Base-by-base conservation (phyloP, 176 grass and related monocot genomes). In the Guadua angustifolia region DNA sequence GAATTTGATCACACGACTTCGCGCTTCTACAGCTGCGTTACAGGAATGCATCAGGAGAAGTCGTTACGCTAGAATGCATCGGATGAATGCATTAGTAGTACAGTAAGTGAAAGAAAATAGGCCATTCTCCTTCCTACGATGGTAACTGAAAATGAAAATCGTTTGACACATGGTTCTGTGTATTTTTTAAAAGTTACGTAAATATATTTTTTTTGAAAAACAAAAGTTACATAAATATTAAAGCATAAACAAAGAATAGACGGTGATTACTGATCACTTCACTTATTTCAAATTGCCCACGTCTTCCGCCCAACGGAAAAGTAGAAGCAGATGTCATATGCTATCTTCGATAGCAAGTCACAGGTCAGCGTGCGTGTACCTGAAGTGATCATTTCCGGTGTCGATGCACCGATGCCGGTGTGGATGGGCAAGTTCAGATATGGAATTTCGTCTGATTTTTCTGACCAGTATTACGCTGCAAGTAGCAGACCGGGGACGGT, bases 351-450 rank as follows among this genome's bases (percentile, higher is more conserved):
- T 8, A 0, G 22, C 57, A 83, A 66, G 9, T 47, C 70, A 66
- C 58, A 47, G 17, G 35, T 3, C 13, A 49, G 56, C 38, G 65
- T 76, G 74, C 63, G 74, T 78, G 65, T 51, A 19, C 38, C 73
- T 33, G 38, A 77, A 77, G 63, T 67, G 40, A 58, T 13, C 69
- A 43, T 42, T 39, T 9, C 29, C 25, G 2, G 38, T 66, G 5
- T 36, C 21, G 55, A 62, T 21, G 43, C 21, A 18, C 18, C 32
- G 43, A 50, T 9, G 43, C 29, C 40, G 53, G 55, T 25, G 75
- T 53, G 40, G 77, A 73, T 25, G 84, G 13, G 50, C 25, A 60
- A 7, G 14, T 32, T 32, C 45, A 55, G 60, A 56, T 1, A 71
- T 21, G 67, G 32, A 22, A 42, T 29, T 2, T 45, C 77, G 12